Conservation (phyloP, 2,329 filamentous ascomycete genomes). For the Neonectria faginata region DNA sequence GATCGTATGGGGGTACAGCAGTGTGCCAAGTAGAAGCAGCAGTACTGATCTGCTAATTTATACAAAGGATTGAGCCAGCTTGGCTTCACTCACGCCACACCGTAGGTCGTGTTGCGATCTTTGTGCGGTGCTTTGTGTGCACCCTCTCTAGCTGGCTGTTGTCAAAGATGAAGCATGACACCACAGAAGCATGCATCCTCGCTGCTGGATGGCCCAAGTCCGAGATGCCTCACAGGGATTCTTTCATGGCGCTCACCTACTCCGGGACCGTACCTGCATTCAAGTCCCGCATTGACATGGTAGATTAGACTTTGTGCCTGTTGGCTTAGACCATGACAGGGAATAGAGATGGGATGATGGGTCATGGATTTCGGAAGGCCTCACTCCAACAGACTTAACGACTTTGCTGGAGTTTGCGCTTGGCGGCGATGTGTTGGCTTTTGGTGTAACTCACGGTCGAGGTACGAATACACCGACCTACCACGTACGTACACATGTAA, state of each 20-base stretch:
- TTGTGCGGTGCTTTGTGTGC: not conserved
- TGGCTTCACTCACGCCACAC: conserved; percentile 6
- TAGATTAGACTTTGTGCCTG: conserved; percentile 19
- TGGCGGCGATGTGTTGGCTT: conserved; percentile 19
- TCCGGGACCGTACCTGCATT: conserved; percentile 20
- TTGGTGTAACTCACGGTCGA: conserved; percentile 12
- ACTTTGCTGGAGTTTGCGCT: conserved; percentile 10
- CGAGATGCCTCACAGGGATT: conserved; percentile 3
- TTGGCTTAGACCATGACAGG: conserved; percentile 11
- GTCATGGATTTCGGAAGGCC: conserved; percentile 5
- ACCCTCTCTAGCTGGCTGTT: not conserved
- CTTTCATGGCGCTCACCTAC: not conserved
- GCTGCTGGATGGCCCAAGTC: not conserved
- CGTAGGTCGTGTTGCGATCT: conserved; percentile 14
- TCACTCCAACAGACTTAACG: conserved; percentile 3
- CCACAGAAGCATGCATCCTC: not conserved
- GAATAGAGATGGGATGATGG: conserved; percentile 21
- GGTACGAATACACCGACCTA: conserved; percentile 11
- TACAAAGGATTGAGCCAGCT: conserved; percentile 6
- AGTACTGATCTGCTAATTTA: too few species aligned
- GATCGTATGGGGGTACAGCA: not conserved
- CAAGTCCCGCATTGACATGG: conserved; percentile 24
- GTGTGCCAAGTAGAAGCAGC: conserved; percentile 1
- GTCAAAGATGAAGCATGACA: conserved; percentile 4
- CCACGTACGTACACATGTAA: not conserved